A percentile compares a stretch with the other conserved stretches of the same genome.
Conservation (phyloP, 2,329 filamentous ascomycete genomes). For the Verticillium longisporum region DNA sequence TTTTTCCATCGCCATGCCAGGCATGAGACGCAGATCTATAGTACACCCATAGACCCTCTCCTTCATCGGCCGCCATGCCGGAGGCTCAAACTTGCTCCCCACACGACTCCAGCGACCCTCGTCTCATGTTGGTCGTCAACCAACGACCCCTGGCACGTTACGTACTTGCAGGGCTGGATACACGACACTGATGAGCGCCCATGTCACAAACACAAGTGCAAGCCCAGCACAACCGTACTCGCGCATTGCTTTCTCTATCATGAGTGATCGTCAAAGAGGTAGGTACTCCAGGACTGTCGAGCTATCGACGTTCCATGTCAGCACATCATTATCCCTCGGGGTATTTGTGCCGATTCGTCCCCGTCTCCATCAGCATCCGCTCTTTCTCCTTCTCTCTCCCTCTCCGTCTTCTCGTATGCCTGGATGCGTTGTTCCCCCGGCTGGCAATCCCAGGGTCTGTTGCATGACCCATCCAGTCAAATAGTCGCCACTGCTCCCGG, state of each 20-base stretch:
- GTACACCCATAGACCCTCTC: no score
- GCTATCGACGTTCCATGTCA: neutral
- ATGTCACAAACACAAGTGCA: neutral
- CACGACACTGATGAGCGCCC: neutral
- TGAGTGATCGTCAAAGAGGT: neutral
- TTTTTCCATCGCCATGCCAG: no score
- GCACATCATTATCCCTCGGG: neutral
- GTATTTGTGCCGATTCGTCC: neutral
- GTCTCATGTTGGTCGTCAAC: no score
- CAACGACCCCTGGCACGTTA: no score
- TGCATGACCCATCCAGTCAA: no score
- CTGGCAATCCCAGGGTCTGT: neutral
- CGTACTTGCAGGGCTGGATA: no score
- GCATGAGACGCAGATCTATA: no score
- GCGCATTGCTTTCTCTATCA: neutral
- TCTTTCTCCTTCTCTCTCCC: neutral
- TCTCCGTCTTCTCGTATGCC: neutral
- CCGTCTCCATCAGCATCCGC: neutral
- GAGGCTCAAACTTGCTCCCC: no score
- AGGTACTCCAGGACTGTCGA: neutral
- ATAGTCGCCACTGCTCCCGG: neutral
- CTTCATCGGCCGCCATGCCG: no score
- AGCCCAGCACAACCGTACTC: neutral
- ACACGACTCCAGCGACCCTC: no score
- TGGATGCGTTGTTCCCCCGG: conserved; percentile 5